Base-by-base conservation (phyloP, 2,329 filamentous ascomycete genomes). In the Thelonectria blattea region DNA sequence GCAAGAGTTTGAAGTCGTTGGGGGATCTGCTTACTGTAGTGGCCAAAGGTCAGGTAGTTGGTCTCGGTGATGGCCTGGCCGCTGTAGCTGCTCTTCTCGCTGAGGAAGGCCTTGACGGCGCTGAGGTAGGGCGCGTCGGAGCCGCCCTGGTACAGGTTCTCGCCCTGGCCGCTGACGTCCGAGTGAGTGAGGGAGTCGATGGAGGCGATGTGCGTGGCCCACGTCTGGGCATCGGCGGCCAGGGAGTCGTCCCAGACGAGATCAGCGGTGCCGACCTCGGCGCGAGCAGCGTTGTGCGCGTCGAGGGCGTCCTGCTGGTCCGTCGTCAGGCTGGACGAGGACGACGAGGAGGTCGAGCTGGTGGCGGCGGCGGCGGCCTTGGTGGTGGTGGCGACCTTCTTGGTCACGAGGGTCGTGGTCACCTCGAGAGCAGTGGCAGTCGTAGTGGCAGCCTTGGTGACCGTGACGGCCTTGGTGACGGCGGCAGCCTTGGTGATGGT, bases 281-380 rank as follows among this genome's bases (percentile, higher is more conserved):
- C 48, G 34, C 68, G 68, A 52, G 68, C 68, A 45, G 65, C 61
- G 56, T 70, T 70, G 52, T 70, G 68, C 37, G 68, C 68, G 41
- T 67, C 68, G 46, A 70, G 60, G 14, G 68, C 68, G 32, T 54
- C 58, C 51, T 68, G 53, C 63, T 70, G 54, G 24, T 70, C 68
- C 14, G 60, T 14, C n/a, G 58, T 43, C n/a, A 70, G 65, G 45
- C 47, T 37, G 32, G 52, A 50, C 6, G 61, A 54, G 14, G 58
- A 60, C n/a, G 56, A 27, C 22, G 51, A 30, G 12, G 53, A 55
- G 10, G 64, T 48, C 46, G 47, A 20, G 22, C 50, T 48, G 6
- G 41, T 46, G 14, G 43, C 52, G 18, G 48, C 37, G 27, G 60
- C 51, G 37, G 46, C 15, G 48, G 22, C 60, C 46, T 14, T 6